These are phyloP conservation scores for Litsea cubeba DNA, from an alignment of 164 flowering plant species.

Conservation along the genomic window DNA sequence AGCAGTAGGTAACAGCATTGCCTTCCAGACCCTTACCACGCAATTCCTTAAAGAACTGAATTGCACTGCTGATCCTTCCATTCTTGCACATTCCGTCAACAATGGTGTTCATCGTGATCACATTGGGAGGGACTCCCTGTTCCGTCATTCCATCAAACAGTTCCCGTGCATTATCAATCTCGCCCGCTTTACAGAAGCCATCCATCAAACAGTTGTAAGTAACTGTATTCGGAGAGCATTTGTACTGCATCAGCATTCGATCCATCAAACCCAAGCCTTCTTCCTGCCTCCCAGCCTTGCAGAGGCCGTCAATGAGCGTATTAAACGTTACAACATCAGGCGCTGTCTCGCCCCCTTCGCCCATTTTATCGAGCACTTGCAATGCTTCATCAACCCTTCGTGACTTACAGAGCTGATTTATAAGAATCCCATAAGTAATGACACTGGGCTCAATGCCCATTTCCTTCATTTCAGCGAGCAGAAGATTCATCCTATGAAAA, in stretches of 20 bases:
- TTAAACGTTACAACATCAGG: slow-evolving; percentile 65
- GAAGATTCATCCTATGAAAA: slow-evolving; percentile 45
- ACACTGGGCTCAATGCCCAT: slow-evolving; percentile 44
- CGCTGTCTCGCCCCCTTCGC: slow-evolving; percentile 21
- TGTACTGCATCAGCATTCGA: slow-evolving; percentile 35
- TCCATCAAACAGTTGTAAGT: slow-evolving; percentile 76
- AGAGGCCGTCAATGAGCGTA: slow-evolving; percentile 74
- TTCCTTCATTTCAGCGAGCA: slow-evolving; percentile 64
- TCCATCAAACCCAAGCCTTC: slow-evolving; percentile 56
- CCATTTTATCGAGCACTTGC: slow-evolving; percentile 49
- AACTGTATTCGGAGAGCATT: slow-evolving; percentile 39
- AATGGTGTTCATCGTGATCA: slow-evolving; percentile 52
- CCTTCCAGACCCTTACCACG: slow-evolving; percentile 46
- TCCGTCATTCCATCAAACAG: slow-evolving; percentile 50
- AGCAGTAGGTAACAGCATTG: slow-evolving; percentile 51
- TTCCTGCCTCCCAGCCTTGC: slow-evolving; percentile 73
- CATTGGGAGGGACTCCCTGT: slow-evolving; percentile 39
- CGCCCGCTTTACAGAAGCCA: slow-evolving; percentile 72
- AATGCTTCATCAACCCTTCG: slow-evolving; percentile 62
- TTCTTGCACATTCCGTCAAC: slow-evolving; percentile 73
- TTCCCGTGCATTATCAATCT: slow-evolving; percentile 45
- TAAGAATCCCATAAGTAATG: slow-evolving; percentile 60
- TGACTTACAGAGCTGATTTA: slow-evolving; percentile 59
- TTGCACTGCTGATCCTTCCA: slow-evolving; percentile 56
- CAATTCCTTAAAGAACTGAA: slow-evolving; percentile 50